Base-by-base conservation (phyloP, 2,329 filamentous ascomycete species). In the Colletotrichum euphorbiae region DNA sequence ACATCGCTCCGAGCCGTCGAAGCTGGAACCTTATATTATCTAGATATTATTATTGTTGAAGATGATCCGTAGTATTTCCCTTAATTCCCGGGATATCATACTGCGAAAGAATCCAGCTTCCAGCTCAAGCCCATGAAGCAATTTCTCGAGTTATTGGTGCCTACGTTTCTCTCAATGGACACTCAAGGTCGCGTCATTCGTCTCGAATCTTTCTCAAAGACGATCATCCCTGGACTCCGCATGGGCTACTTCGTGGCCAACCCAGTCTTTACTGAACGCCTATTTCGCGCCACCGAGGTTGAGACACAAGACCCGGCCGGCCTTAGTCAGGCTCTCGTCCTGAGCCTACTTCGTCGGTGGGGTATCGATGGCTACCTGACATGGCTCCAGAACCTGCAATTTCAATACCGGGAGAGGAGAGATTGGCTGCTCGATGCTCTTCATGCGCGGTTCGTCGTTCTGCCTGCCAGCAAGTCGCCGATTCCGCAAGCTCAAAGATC, bases 281-380 rank as follows among this genome's bases (percentile, higher is more conserved):
- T 77, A 3, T 72, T 76, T 4, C 72, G 74, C 17, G 75, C 76
- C 17, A 74, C 70, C 4, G 74, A 77, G 61, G 84, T 88, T 24
- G 89, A 87, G 24, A 90, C 87, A 1, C 91, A 93, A 75, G 89
- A 89, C 66, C 90, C 91, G 0, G 86, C 87, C 19, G 91, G 91
- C 43, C 84, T 92, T 67, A 85, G 87, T 0, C 91, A 93, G 75
- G 75, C 73, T 1, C 71, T 76, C 21, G 66, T 69, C 0, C 63
- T 76, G 2, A 50, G 62, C 3, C 65, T 76, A 13, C 65, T 76
- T 6, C 89, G 92, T 73, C 84, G 87, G 70, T 94, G 91, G 91
- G 91, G 90, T 12, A 90, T 93, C 72, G 79, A 82, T 2, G 91
- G 91, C n/a, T 94, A 92, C 75, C 77, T 94, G 6, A 86, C 90